Base-by-base conservation (phyloP, 2,329 filamentous ascomycete species). In the Xylaria sp. region DNA sequence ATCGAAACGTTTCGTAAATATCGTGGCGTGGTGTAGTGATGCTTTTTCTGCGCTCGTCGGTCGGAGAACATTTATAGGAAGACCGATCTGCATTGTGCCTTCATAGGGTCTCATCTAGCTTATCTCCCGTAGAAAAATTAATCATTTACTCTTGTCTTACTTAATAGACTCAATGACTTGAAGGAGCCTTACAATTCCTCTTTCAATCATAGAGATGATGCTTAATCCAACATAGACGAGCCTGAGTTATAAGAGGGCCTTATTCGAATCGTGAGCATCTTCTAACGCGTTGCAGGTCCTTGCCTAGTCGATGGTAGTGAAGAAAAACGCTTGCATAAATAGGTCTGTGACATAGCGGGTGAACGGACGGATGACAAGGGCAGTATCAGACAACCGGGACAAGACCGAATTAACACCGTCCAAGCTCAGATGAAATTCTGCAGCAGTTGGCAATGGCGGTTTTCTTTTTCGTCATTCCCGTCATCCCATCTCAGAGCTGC, bases 11-110 rank as follows among this genome's bases (percentile, higher is more conserved):
- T 45, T 25, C 45, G 59, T 41, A 39, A 30, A 30, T n/a, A 60
- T 64, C 55, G 55, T 67, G 65, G 65, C n/a, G 56, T 67, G 53
- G n/a, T 56, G 50, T 46, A 41, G 32, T 53, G 30, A 6, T 60
- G 46, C 65, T 67, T 63, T 67, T 67, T 58, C 59, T 64, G 60
- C 61, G 46, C 30, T 56, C 25, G 8, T 67, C 60, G 57, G 57
- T 45, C 50, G 55, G 60, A 28, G 55, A 48, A 20, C 34, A 28
- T 30, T 48, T 43, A 67, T n/a, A n/a, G 25, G 41, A 60, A 59
- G 45, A 53, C n/a, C 41, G 30, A 32, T 67, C 45, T 46, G 50
- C 48, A 55, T 20, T 25, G 15, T 53, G n/a, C 25, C 36, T 45
- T 15, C 45, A 34, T n/a, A 25, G 23, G 23, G 18, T 53, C 30